Percentiles rank a stretch among this genome's conserved stretches.
Evolutionary conservation across 345 rosid species (phyloP).

Genomic region (Stellera chamaejasme): DNA sequence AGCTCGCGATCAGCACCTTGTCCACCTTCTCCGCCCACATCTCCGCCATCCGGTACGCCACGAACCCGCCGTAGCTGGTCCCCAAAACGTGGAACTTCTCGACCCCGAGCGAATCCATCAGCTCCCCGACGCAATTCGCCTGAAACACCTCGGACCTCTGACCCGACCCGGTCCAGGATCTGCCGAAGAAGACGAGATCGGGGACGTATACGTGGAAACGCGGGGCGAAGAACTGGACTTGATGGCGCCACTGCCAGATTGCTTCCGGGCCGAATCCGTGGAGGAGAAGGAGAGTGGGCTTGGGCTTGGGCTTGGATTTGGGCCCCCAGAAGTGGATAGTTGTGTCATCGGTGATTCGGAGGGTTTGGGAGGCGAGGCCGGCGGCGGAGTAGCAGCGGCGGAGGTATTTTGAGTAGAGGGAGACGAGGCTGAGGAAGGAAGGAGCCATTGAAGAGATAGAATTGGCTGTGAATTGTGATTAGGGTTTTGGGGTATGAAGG

Average conservation of each 20-base stretch:
- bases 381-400: slow-evolving; percentile 60
- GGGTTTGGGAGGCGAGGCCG: slow-evolving; percentile 45
- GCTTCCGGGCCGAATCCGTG: slow-evolving; percentile 87
- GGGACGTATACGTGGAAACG: slow-evolving; percentile 57
- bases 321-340: slow-evolving; percentile 78
- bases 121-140: slow-evolving; percentile 42
- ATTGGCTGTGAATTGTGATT: not conserved
- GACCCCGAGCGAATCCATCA: slow-evolving; percentile 28
- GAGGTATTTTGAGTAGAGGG: slow-evolving; percentile 54
- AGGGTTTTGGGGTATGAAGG: not conserved
- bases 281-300: slow-evolving; percentile 50
- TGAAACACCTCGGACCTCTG: slow-evolving; percentile 74
- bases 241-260: slow-evolving; percentile 77
- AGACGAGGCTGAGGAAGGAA: slow-evolving; percentile 48
- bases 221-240: slow-evolving; percentile 54
- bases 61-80: slow-evolving; percentile 92
- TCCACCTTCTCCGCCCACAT: slow-evolving; percentile 63
- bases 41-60: slow-evolving; percentile 71
- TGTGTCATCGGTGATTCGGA: slow-evolving; percentile 42
- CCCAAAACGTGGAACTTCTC: slow-evolving; percentile 55
- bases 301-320: slow-evolving; percentile 7
- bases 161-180: slow-evolving; percentile 43
- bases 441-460: slow-evolving; percentile 25
- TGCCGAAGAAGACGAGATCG: slow-evolving; percentile 70
- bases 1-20: slow-evolving; percentile 84